Evolutionary conservation across 192 early-diverging fungal species (phyloP).

Genomic region (Chytriomyces hyalinus): DNA sequence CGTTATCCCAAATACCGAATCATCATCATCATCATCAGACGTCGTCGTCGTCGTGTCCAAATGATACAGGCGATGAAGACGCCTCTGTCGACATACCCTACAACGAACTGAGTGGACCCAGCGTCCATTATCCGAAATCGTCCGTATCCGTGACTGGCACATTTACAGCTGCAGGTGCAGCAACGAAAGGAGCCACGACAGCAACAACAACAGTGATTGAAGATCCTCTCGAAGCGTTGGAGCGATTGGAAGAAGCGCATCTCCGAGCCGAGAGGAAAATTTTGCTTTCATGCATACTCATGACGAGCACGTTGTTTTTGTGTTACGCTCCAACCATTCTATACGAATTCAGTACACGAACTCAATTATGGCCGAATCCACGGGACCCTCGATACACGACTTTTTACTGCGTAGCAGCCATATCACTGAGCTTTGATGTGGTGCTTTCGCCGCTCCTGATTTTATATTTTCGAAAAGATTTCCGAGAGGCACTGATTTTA

Average conservation of each 20-base stretch:
- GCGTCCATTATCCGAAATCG: too few relatives aligned
- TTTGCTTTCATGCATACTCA: not conserved
- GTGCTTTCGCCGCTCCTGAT: not conserved
- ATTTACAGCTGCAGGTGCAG: not conserved
- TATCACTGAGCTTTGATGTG: not conserved
- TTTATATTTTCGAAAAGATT: conserved; percentile 4
- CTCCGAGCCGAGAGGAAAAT: not conserved
- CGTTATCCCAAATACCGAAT: not conserved
- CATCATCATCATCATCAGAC: not conserved
- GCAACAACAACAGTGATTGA: not conserved
- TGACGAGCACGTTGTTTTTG: not conserved
- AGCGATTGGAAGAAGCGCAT: not conserved
- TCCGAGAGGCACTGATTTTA: not conserved
- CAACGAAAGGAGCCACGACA: not conserved
- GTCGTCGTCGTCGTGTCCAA: not conserved
- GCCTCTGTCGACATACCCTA: not conserved
- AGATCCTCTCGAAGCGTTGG: not conserved
- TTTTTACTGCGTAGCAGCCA: not conserved
- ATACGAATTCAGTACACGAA: not conserved
- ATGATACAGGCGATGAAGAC: not conserved
- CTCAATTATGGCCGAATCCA: not conserved
- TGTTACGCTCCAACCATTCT: not conserved
- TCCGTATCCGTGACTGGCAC: too few relatives aligned
- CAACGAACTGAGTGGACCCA: not conserved
- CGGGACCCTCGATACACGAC: not conserved